These are phyloP conservation scores for Sugiyamaella pinicola DNA, from an alignment of 1,139 yeast species.

Conservation along the genomic window DNA sequence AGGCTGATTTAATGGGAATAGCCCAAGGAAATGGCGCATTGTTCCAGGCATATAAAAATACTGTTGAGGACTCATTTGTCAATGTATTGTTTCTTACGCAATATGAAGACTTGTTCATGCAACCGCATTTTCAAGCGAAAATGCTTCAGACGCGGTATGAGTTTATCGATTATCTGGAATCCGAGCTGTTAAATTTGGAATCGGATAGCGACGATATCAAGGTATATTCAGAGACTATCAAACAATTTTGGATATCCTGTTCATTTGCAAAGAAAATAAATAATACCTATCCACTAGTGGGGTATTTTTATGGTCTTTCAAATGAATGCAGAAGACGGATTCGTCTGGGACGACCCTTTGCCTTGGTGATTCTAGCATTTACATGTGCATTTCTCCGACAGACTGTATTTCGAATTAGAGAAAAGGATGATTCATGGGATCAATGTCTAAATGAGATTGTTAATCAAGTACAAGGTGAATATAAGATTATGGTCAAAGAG, in stretches of 20 bases:
- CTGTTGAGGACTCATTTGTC: neutral
- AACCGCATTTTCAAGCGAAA: neutral
- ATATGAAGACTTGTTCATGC: neutral
- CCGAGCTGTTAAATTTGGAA: neutral
- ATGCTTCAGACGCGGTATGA: neutral
- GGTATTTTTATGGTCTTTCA: slow-evolving; percentile 9
- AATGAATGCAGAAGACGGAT: slow-evolving; percentile 5
- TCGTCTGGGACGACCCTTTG: slow-evolving; percentile 17
- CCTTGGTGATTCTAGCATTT: slow-evolving; percentile 18
- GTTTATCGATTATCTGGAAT: slow-evolving; percentile 12
- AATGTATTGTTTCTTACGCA: neutral
- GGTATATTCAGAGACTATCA: neutral
- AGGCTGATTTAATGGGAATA: slow-evolving; percentile 15
- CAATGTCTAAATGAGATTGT: slow-evolving; percentile 10
- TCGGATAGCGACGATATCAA: neutral
- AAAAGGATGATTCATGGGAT: slow-evolving; percentile 15
- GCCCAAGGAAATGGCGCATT: slow-evolving; percentile 16
- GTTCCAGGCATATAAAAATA: slow-evolving; percentile 8
- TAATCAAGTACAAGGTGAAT: neutral
- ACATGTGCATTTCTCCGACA: slow-evolving; percentile 9
- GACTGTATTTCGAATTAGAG: slow-evolving; percentile 15
- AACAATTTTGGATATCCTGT: neutral
- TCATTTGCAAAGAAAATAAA: neutral
- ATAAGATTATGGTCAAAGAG: slow-evolving; percentile 10
- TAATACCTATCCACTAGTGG: slow-evolving; percentile 15